Base-by-base conservation (phyloP, 352 stramenopile species). In the Phytophthora boehmeriae region DNA sequence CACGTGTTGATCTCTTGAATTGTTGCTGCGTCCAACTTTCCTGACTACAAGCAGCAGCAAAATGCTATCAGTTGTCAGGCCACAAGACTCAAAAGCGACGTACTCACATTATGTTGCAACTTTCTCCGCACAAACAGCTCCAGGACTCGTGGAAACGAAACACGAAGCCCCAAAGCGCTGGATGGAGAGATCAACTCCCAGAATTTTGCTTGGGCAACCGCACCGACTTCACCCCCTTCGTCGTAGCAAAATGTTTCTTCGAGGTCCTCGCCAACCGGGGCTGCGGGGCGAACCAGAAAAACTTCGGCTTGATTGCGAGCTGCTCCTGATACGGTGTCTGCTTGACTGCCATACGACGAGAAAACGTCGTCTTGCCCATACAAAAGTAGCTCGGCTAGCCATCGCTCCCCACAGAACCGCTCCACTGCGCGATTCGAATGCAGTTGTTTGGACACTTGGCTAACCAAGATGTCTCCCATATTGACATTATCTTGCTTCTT, bases 191-290 rank as follows among this genome's bases (percentile, higher is more conserved):
- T 49, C 28, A 88, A 55, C n/a, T 71, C 57, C 76, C 78, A 86
- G 23, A 86, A 75, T 28, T 53, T 67, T 4, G 48, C 38, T 41
- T 81, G 68, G 1, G 76, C 78, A 22, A 69, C 65, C 2, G 68
- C 20, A n/a, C 74, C 67, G 28, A 88, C 70, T 9, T 73, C 68
- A 6, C 55, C 68, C 9, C 52, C 61, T 57, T 78, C 74, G 43
- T 86, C 73, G 28, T 70, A 86, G 51, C 75, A 80, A 19, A 78
- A 71, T 1, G 75, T 80, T 58, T 87, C 73, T 57, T 83, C 74
- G 1, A 82, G 58, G 35, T 75, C 66, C 20, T 77, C 73, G 13
- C 46, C 59, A 38, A 44, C 28, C 1, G 50, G 35, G n/a, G 39
- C 4, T 41, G 48, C 73, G 5, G 66, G 66, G 8, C 61, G 61